Conservation (phyloP, 768 basidiomycete species). For the Lyophyllum atratum region DNA sequence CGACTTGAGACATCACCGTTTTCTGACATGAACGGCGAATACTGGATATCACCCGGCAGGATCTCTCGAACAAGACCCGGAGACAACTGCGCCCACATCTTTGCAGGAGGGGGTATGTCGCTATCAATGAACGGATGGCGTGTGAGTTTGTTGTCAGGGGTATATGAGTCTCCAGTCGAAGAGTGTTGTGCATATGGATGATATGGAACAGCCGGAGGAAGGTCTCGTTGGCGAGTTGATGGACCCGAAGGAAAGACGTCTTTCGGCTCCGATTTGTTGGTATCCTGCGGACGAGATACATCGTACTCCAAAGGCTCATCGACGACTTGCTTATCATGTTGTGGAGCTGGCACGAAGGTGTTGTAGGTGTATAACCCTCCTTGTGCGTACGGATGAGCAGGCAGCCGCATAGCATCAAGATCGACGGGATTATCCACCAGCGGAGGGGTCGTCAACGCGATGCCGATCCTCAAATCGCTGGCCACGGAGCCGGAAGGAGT, state of each 20-base stretch:
- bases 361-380: constrained; percentile 35
- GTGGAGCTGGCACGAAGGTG: constrained; percentile 7
- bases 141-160: constrained; percentile 31
- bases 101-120: constrained; percentile 39
- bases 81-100: constrained; percentile 55
- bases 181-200: constrained; percentile 47
- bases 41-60: constrained; percentile 44
- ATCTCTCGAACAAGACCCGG: constrained; percentile 47
- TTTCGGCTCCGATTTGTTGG: not conserved
- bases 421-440: constrained; percentile 21
- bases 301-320: constrained; percentile 28
- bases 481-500: constrained; percentile 28
- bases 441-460: constrained; percentile 39
- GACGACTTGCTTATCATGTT: constrained; percentile 16
- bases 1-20: constrained; percentile 17
- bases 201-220: constrained; percentile 36
- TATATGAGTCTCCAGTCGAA: constrained; percentile 35
- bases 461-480: constrained; percentile 31
- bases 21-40: constrained; percentile 46
- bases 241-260: constrained; percentile 21
- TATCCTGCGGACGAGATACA: constrained; percentile 28
- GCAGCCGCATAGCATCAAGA: constrained; percentile 34
- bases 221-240: constrained; percentile 33
- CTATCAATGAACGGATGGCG: constrained; percentile 36
- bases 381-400: constrained; percentile 53